These are phyloP conservation scores for Aspergillus brunneoviolaceus DNA, from an alignment of 2,329 filamentous ascomycete species.

Conservation along the genomic window DNA sequence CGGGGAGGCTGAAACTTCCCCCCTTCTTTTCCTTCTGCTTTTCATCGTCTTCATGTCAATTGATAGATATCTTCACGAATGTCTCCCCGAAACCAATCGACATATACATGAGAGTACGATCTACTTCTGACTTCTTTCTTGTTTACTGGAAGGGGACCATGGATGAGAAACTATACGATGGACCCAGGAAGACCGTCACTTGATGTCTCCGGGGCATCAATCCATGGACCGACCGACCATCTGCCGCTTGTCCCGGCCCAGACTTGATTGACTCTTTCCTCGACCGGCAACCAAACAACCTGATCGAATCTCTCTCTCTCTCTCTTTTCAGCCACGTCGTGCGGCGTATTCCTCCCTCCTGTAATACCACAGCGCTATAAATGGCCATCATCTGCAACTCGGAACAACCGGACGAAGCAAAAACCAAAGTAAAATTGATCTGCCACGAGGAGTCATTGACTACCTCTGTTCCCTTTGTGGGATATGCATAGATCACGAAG, in stretches of 20 bases:
- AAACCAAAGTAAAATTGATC: too few species aligned
- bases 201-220: background rate
- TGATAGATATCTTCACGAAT: background rate
- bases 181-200: conserved; percentile 4
- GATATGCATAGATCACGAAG: too few species aligned
- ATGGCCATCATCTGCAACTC: background rate
- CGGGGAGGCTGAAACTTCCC: conserved; percentile 22
- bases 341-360: background rate
- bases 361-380: background rate
- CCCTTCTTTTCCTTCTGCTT: background rate
- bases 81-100: background rate
- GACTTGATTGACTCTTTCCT: background rate
- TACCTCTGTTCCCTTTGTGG: too few species aligned
- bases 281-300: background rate
- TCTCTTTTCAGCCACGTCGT: background rate
- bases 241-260: conserved; percentile 3
- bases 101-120: too few species aligned
- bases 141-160: conserved; percentile 16
- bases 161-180: conserved; percentile 26
- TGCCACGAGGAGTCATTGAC: too few species aligned
- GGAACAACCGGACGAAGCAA: background rate
- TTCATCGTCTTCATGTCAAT: background rate
- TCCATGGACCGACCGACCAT: background rate
- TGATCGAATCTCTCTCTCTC: background rate
- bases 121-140: background rate